These are phyloP conservation scores for Marsdenia floribunda DNA, from an alignment of 257 asterid genomes.

Conservation along the genomic window DNA sequence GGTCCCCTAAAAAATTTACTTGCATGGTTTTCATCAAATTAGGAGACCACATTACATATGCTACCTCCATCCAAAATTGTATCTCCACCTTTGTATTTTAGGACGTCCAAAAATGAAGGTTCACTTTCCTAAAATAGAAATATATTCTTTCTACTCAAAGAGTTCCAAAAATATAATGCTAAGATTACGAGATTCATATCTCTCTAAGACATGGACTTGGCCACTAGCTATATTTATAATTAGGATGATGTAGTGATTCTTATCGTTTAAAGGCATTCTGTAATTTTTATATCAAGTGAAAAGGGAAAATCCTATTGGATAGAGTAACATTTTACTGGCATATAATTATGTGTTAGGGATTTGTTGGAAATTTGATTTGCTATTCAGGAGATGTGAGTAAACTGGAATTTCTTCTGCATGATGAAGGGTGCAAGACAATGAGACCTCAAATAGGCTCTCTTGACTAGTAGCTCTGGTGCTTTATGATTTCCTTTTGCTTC, in stretches of 20 bases:
- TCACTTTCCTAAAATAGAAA: neutral
- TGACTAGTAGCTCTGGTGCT: neutral
- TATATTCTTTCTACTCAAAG: too few species aligned
- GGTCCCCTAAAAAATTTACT: neutral
- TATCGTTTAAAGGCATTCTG: neutral
- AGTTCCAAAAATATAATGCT: neutral
- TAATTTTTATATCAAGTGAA: neutral
- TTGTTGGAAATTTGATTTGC: constrained; percentile 1
- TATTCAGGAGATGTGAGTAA: neutral
- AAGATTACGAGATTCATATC: neutral
- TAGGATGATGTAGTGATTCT: neutral
- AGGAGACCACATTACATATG: neutral
- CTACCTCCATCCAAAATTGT: neutral
- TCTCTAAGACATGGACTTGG: neutral
- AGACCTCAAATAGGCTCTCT: neutral
- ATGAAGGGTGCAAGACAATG: neutral
- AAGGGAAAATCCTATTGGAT: too few species aligned
- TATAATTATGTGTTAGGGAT: neutral
- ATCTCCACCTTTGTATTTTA: too few species aligned
- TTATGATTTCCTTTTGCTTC: neutral
- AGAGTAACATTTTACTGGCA: neutral
- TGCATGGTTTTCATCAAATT: neutral
- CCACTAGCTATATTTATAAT: neutral
- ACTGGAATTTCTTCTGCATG: neutral
- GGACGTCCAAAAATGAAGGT: neutral